A percentile compares a stretch with the other conserved stretches of the same genome.
Conservation (phyloP, 306 rosid genomes). For the Sicyos baderoa region DNA sequence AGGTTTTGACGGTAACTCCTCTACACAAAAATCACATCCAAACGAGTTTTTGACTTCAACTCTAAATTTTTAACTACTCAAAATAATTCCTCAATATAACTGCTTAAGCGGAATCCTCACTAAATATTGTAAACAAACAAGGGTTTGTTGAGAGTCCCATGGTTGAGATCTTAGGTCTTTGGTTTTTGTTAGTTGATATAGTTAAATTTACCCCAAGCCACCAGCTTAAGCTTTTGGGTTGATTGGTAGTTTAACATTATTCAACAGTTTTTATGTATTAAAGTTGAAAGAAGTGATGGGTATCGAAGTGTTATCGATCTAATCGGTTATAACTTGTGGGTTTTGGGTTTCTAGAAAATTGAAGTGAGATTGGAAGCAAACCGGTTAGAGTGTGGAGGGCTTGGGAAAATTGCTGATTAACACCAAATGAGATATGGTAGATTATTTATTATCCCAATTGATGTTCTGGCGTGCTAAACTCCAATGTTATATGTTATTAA, state of each 20-base stretch:
- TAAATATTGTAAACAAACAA: no score
- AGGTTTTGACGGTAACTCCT: no score
- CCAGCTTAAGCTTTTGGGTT: no score
- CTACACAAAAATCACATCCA: no score
- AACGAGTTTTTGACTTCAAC: no score
- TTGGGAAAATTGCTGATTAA: neutral
- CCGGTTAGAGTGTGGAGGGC: neutral
- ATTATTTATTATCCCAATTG: neutral
- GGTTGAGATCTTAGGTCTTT: conserved; percentile 7
- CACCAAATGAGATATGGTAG: neutral
- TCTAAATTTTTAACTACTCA: no score
- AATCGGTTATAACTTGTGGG: neutral
- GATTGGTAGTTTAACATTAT: no score
- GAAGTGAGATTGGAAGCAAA: neutral
- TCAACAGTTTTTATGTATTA: neutral
- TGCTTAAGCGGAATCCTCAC: no score
- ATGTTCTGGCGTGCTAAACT: neutral
- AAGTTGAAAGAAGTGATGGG: conserved; percentile 1
- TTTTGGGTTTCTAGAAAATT: neutral
- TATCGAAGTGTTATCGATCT: neutral
- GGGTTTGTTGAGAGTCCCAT: conserved; percentile 1
- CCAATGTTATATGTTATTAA: neutral
- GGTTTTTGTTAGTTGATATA: neutral
- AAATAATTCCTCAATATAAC: no score
- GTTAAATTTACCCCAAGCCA: neutral